Percentiles rank a stretch among this genome's conserved stretches.
phyloP scores from a whole-genome alignment of 345 rosid genomes.

The Streptanthus diversifolius region DNA sequence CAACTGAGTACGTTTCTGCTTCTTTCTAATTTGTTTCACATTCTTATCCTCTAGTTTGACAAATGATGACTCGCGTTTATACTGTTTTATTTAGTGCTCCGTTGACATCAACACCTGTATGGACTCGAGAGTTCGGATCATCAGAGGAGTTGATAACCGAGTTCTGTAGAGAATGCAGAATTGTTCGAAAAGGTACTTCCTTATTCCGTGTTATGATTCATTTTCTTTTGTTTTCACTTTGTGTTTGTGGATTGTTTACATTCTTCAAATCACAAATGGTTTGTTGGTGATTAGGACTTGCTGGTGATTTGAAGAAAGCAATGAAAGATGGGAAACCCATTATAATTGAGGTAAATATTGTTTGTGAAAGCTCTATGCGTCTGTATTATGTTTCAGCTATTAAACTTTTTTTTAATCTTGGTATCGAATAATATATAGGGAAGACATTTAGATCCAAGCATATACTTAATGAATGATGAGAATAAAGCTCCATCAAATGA shows the following conservation, averaged over 20 bases:
- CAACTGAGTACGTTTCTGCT: constrained; percentile 65
- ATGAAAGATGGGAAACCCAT: constrained; percentile 99
- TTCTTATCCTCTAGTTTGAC: neutral
- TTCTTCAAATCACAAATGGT: neutral
- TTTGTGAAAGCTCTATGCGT: neutral
- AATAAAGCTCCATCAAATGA: constrained; percentile 48
- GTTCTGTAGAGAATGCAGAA: constrained; percentile 95
- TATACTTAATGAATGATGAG: constrained; percentile 91
- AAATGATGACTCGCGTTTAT: neutral
- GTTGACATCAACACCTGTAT: constrained; percentile 81
- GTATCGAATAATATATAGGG: constrained; percentile 49
- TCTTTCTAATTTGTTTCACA: neutral
- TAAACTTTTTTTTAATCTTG: constrained; percentile 2
- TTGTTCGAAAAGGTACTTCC: constrained; percentile 87
- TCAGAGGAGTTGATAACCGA: constrained; percentile 88
- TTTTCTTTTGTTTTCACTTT: neutral
- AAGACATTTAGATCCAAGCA: constrained; percentile 95
- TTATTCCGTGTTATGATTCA: neutral
- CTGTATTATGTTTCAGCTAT: neutral
- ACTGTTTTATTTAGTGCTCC: constrained; percentile 63
- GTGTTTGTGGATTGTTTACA: neutral
- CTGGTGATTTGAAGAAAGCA: constrained; percentile 98
- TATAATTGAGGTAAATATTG: constrained; percentile 70
- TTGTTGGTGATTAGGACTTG: constrained; percentile 63
- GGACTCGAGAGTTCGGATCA: constrained; percentile 83